Conservation (phyloP, 805 yeast species). For the Teunomyces funiuensis region DNA sequence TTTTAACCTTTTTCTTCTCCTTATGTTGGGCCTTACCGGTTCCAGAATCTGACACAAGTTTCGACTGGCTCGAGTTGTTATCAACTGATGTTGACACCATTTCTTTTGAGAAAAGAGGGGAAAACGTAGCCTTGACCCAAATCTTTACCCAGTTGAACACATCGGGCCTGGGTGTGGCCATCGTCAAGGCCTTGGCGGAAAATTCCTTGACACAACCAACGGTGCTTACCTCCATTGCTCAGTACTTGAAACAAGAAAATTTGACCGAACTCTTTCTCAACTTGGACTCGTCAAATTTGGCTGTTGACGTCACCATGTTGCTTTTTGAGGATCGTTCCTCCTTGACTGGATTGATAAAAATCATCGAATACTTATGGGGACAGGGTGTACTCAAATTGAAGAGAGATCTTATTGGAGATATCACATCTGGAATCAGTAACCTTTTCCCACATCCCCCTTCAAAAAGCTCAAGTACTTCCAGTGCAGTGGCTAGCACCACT, state of each 20-base stretch:
- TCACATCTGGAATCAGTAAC: conserved; percentile 6
- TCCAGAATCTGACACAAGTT: too few relatives aligned
- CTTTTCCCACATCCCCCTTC: too few relatives aligned
- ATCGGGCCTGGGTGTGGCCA: conserved; percentile 16
- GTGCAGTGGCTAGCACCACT: too few relatives aligned
- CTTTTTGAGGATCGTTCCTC: conserved; percentile 19
- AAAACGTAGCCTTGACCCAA: conserved; percentile 15
- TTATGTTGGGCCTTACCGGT: not conserved
- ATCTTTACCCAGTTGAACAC: conserved; percentile 19
- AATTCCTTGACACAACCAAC: conserved; percentile 17
- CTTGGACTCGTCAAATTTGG: conserved; percentile 19
- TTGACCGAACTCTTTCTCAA: conserved; percentile 15
- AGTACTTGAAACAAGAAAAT: conserved; percentile 16
- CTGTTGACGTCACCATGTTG: conserved; percentile 19
- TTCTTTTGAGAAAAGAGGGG: conserved; percentile 7
- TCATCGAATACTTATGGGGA: conserved; percentile 14
- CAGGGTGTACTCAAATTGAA: conserved; percentile 6
- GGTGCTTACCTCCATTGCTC: conserved; percentile 17
- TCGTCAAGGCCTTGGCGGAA: conserved; percentile 16
- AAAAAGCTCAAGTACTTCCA: too few relatives aligned
- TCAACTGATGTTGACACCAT: not conserved
- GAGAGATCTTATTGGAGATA: conserved; percentile 6
- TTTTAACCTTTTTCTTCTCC: not conserved
- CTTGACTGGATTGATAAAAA: conserved; percentile 16
- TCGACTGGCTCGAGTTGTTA: not conserved